A percentile compares a stretch with the other conserved stretches of the same genome.
Evolutionary conservation across 2,329 filamentous ascomycete genomes (phyloP).

Genomic region (Fusarium odoratissimum): DNA sequence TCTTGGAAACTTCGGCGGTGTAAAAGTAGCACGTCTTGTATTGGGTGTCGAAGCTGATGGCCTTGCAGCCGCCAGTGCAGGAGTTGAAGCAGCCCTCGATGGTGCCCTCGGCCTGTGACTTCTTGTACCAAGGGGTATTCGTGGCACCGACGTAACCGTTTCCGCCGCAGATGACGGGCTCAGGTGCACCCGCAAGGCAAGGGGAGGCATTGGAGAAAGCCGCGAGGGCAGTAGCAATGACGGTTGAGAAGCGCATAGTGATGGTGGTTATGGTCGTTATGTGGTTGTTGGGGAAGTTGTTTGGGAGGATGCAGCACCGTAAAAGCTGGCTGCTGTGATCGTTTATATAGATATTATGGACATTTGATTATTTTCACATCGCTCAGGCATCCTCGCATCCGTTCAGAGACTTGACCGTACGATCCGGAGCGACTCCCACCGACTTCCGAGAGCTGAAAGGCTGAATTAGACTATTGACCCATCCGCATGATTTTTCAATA

Average conservation of each 20-base stretch:
- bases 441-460: not conserved
- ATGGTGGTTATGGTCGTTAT: not conserved
- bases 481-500: not conserved
- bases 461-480: not conserved
- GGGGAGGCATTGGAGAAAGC: not conserved
- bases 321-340: not conserved
- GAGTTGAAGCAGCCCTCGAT: not conserved
- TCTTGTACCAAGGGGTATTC: not conserved
- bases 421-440: not conserved
- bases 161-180: not conserved
- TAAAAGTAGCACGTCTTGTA: not conserved
- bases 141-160: not conserved
- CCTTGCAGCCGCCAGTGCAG: not conserved
- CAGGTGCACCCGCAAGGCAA: not conserved
- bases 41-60: not conserved
- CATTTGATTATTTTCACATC: accelerated
- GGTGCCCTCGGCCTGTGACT: not conserved
- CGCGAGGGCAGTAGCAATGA: not conserved
- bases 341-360: not conserved
- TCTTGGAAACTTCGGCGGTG: not conserved
- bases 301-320: not conserved
- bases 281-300: accelerated
- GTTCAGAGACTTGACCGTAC: not conserved
- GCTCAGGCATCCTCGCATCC: not conserved
- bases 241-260: not conserved